Base-by-base conservation (phyloP, 75 land plant species). In the Pinus taeda region DNA sequence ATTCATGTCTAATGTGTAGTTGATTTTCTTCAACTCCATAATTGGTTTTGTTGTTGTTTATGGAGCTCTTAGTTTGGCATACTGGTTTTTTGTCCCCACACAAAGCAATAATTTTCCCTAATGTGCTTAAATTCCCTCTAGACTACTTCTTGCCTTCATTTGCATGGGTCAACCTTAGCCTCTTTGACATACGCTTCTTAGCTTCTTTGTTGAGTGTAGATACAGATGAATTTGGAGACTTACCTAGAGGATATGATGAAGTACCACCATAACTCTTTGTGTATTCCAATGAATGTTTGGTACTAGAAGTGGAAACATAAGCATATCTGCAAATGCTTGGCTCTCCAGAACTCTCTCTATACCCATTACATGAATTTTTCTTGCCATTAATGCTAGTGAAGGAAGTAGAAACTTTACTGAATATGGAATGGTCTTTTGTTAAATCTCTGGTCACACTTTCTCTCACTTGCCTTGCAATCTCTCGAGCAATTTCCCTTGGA, bases 401-500 rank as follows among this genome's bases (percentile, higher is more conserved):
- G 39, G 75, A 77, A 37, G 77, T 70, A 78, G 84, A 82, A 30
- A 82, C 87, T 71, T 62, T 61, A 17, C 26, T 37, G 13, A 67
- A 45, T 26, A 57, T 49, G 20, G 66, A 15, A 60, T 81, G 63
- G 14, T 58, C 70, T 39, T 76, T 76, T 45, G 79, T 20, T 3
- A 80, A 76, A 39, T 79, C 69, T 33, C 71, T 67, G 22, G 39
- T 42, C 13, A 81, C 75, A 70, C 58, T 84, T 45, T 80, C 73
- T 58, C 85, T 87, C 79, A 89, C 86, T 67, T 83, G 80, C 73
- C 79, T 79, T 4, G 95, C 89, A 56, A 87, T 84, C 49, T 85
- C 87, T 62, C 84, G 87, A 7, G 95, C 92, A 60, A 93, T 87
- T 77, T 90, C 89, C 76, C 90, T 86, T 59, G 95, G 81, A 78